Conservation (phyloP, 192 early-diverging fungal genomes). For the Backusella liffmaniae region DNA sequence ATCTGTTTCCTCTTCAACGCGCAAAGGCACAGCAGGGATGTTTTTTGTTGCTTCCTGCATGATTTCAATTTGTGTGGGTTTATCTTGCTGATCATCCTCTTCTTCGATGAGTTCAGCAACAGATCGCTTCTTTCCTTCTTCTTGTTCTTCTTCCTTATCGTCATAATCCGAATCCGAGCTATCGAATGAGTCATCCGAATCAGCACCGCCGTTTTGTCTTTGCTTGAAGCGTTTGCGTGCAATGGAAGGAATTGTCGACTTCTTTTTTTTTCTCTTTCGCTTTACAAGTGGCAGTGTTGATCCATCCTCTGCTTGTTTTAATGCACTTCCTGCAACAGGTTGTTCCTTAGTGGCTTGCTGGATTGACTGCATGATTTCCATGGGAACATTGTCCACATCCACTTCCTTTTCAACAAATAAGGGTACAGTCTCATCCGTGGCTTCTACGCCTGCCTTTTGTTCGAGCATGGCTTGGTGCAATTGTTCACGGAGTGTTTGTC, state of each 20-base stretch:
- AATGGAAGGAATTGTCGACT: constrained; percentile 39
- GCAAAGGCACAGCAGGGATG: constrained; percentile 8
- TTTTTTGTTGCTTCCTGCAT: constrained; percentile 33
- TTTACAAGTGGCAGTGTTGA: constrained; percentile 38
- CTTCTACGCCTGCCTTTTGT: constrained; percentile 59
- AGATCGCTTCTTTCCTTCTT: constrained; percentile 28
- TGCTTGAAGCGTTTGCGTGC: constrained; percentile 30
- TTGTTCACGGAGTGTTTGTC: constrained; percentile 66
- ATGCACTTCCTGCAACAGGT: constrained; percentile 44
- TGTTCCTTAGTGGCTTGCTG: constrained; percentile 23
- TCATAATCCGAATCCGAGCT: constrained; percentile 70
- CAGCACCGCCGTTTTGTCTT: constrained; percentile 20
- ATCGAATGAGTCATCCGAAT: constrained; percentile 65
- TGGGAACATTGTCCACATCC: constrained; percentile 17
- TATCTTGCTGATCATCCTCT: constrained; percentile 20
- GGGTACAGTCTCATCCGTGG: constrained; percentile 56
- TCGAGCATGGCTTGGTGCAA: constrained; percentile 65
- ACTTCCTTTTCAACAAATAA: constrained; percentile 56
- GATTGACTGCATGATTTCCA: not conserved
- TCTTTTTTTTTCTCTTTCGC: constrained; percentile 52
- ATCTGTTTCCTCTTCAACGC: constrained; percentile 32
- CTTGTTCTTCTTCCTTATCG: constrained; percentile 13
- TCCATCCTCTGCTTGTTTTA: constrained; percentile 41
- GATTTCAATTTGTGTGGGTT: constrained; percentile 30
- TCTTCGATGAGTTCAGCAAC: constrained; percentile 45